Percentiles rank a stretch among this genome's conserved stretches.
Evolutionary conservation across 306 rosid genomes (phyloP).

Genomic region (Aeschynomene evenia): DNA sequence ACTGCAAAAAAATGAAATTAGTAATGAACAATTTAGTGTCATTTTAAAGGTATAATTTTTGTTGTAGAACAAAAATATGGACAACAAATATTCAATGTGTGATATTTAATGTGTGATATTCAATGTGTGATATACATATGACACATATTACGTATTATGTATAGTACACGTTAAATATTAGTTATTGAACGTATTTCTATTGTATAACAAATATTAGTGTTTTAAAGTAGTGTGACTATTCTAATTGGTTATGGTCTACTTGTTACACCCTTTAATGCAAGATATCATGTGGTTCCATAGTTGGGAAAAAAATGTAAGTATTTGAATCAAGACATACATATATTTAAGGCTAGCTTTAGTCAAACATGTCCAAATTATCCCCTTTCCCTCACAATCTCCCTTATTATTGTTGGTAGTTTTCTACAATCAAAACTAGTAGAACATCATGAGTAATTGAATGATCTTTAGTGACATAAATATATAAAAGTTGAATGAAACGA

Average conservation of each 20-base stretch:
- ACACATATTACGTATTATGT: too few species aligned
- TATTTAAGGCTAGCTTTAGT: conserved; percentile 27
- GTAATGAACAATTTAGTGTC: conserved; percentile 6
- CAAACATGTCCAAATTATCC: conserved; percentile 3
- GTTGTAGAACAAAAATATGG: too few species aligned
- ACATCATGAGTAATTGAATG: conserved; percentile 22
- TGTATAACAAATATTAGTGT: too few species aligned
- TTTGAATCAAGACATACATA: conserved; percentile 24
- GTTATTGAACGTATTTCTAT: too few species aligned
- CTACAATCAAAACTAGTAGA: conserved; percentile 23
- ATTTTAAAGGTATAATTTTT: not conserved
- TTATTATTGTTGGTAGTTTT: not conserved
- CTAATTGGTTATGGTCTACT: conserved; percentile 23
- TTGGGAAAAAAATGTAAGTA: conserved; percentile 43
- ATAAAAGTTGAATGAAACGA: conserved; percentile 27
- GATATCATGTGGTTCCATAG: conserved; percentile 51
- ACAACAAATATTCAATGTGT: too few species aligned
- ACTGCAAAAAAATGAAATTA: not conserved
- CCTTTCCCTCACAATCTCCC: conserved; percentile 9
- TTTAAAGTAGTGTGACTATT: conserved; percentile 26
- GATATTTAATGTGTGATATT: too few species aligned
- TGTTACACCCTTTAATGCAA: conserved; percentile 33
- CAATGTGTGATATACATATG: too few species aligned
- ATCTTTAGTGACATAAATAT: conserved; percentile 24
- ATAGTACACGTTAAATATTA: too few species aligned